Conservation (phyloP, 768 basidiomycete species). For the Chalciporus chontae region DNA sequence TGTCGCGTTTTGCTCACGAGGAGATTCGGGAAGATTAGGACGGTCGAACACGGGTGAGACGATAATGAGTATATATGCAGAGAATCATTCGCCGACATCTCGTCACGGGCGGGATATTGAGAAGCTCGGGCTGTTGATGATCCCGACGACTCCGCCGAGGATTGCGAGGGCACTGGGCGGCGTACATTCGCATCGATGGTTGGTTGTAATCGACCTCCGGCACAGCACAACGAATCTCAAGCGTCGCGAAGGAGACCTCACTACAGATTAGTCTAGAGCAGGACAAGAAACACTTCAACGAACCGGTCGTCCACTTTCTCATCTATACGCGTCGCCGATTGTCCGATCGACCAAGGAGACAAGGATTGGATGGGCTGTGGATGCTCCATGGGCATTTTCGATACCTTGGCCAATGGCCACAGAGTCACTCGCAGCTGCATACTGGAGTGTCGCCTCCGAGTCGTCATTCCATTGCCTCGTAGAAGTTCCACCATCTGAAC, state of each 20-base stretch:
- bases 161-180: neutral
- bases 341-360: neutral
- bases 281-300: neutral
- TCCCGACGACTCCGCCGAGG: neutral
- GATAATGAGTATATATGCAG: neutral
- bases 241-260: neutral
- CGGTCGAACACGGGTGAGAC: slow-evolving; percentile 1
- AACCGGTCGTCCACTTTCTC: slow-evolving; percentile 6
- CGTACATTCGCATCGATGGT: neutral
- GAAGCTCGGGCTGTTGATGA: neutral
- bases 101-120: neutral
- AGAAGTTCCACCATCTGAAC: too few relatives aligned
- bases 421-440: too few relatives aligned
- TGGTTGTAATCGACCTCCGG: neutral
- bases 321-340: neutral
- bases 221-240: neutral
- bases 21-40: neutral
- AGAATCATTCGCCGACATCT: too few relatives aligned
- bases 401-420: too few relatives aligned
- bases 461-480: too few relatives aligned
- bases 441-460: too few relatives aligned
- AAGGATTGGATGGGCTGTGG: neutral
- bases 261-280: slow-evolving; percentile 9
- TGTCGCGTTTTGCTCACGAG: neutral
- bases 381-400: too few relatives aligned